Evolutionary conservation across 345 rosid genomes (phyloP), one percentile per base, ranked within the genome.

Genomic region (Eucalyptus sp.): DNA sequence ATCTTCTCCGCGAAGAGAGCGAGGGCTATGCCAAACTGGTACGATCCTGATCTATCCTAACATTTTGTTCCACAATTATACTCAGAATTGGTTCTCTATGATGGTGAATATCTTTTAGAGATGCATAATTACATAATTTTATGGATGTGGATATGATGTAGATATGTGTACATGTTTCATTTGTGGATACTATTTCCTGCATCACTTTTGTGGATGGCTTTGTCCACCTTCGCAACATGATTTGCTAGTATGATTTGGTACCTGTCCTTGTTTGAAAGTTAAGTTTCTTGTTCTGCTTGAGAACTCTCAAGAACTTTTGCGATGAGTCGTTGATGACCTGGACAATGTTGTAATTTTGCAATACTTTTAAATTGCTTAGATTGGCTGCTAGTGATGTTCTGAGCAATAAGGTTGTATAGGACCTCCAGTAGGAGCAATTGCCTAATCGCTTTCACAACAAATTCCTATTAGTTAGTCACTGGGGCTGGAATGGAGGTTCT

Each of bases 21-120:
- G 99, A 98, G 92, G 99, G 99, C 92, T 98, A 98, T 92, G 99
- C 99, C 76, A 98, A 98, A 93, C 93, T 98, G 99, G 99, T 98
- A 93, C 25, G 94, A 87, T 86, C 76, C 62, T 27, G 43, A 22
- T 60, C 33, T 87, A 49, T 31, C 22, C 6, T 51, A 22, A 44
- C 46, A 25, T 87, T 50, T 76, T 52, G 46, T 68, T 58, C 41
- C 27, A 49, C 10, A 16, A 31, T 16, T 68, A 31, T 33, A n/a
- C 41, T 37, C 51, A 22, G 62, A 51, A 16, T 41, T 79, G 24
- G 43, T 88, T 50, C 51, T 24, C 17, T 41, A 88, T 88, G 20
- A 76, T 37, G 25, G 41, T 84, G 50, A 25, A 24, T 46, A 44
- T 85, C 86, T 85, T 48, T 85, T 49, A 85, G 37, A 85, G 41